These are phyloP conservation scores for Boletus barrowsii DNA, from an alignment of 768 basidiomycete genomes.

Conservation along the genomic window DNA sequence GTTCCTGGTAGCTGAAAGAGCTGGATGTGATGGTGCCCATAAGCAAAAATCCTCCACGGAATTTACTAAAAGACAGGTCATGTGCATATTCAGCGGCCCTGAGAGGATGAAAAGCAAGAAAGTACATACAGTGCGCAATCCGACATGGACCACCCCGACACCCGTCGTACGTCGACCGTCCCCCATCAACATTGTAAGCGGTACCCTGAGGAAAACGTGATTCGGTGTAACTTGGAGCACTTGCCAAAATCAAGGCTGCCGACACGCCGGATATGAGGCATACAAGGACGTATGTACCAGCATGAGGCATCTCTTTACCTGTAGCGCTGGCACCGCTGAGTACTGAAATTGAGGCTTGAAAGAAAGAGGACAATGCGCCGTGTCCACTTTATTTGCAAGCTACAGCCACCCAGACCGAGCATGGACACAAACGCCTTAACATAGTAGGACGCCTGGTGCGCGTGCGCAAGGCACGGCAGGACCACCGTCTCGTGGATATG, in stretches of 20 bases:
- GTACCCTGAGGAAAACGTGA: slow-evolving; percentile 49
- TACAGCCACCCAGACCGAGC: slow-evolving; percentile 22
- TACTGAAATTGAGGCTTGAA: slow-evolving; percentile 3
- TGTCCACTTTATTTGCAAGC: slow-evolving; percentile 1
- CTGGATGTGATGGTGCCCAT: slow-evolving; percentile 49
- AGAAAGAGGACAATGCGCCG: slow-evolving; percentile 5
- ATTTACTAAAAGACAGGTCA: slow-evolving; percentile 42
- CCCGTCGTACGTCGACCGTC: slow-evolving; percentile 61
- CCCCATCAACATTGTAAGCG: slow-evolving; percentile 49
- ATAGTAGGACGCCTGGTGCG: slow-evolving; percentile 18
- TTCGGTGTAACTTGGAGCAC: slow-evolving; percentile 35
- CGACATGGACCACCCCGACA: slow-evolving; percentile 68
- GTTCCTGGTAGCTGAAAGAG: slow-evolving; percentile 54
- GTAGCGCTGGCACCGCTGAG: slow-evolving; percentile 13
- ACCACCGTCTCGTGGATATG: slow-evolving; percentile 9
- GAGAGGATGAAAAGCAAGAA: not conserved
- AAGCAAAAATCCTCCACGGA: slow-evolving; percentile 55
- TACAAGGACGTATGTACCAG: slow-evolving; percentile 17
- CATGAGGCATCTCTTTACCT: slow-evolving; percentile 20
- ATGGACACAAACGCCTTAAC: slow-evolving; percentile 19
- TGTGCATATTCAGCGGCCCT: not conserved
- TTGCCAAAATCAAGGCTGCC: slow-evolving; percentile 17
- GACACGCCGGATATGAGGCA: slow-evolving; percentile 17
- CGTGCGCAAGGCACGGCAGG: slow-evolving; percentile 20
- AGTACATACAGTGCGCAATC: slow-evolving; percentile 52